These are phyloP conservation scores for Talaromyces wortmannii DNA, from an alignment of 495 filamentous ascomycete genomes.

Conservation along the genomic window DNA sequence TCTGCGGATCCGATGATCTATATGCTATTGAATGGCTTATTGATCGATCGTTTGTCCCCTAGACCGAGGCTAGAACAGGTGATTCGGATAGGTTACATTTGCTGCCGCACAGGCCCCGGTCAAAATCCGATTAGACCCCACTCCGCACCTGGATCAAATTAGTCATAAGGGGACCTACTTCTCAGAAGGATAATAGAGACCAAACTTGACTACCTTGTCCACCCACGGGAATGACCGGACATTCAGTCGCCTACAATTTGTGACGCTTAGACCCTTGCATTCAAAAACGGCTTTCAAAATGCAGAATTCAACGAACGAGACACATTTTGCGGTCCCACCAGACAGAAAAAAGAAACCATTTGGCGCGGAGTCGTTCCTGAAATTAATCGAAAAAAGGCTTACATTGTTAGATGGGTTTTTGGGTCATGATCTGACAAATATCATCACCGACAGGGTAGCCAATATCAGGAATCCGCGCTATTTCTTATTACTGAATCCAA, in stretches of 20 bases:
- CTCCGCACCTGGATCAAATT: not conserved
- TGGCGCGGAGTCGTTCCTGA: not conserved
- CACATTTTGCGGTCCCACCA: not conserved
- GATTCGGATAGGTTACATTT: too few species aligned
- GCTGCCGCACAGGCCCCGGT: not conserved
- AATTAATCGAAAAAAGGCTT: not conserved
- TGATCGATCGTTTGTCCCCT: too few species aligned
- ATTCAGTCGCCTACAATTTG: not conserved
- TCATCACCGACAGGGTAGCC: not conserved
- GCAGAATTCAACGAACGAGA: not conserved
- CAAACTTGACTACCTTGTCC: too few species aligned
- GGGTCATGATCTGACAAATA: not conserved
- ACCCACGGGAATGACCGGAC: too few species aligned
- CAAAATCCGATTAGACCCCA: slow-evolving; percentile 6
- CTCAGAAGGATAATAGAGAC: too few species aligned
- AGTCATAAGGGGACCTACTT: not conserved
- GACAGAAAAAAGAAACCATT: not conserved
- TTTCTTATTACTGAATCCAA: not conserved
- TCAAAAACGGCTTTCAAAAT: not conserved
- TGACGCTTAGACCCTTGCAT: not conserved
- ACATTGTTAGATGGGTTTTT: not conserved
- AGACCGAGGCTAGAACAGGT: too few species aligned
- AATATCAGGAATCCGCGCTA: not conserved
- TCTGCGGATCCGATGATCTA: too few species aligned
- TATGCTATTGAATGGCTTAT: too few species aligned